Percentiles rank a stretch among this genome's conserved stretches.
These are phyloP conservation scores for Puccinia horiana DNA, from an alignment of 1,284 basidiomycete genomes.

Conservation along the genomic window DNA sequence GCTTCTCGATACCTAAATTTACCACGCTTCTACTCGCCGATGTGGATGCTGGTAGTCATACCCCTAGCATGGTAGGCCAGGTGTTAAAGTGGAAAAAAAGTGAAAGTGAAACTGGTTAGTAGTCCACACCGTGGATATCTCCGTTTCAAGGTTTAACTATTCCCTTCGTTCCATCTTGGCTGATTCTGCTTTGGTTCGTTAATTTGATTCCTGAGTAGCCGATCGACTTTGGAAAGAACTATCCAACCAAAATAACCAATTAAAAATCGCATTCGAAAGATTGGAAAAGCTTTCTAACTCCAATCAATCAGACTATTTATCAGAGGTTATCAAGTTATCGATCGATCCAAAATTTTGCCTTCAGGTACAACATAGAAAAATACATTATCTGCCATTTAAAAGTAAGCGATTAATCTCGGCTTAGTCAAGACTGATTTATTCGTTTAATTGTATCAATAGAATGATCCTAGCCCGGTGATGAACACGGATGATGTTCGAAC, in stretches of 20 bases:
- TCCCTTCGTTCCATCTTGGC: too few relatives aligned
- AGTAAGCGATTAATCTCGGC: too few relatives aligned
- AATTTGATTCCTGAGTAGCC: not conserved
- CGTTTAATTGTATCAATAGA: not conserved
- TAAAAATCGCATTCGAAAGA: conserved; percentile 24
- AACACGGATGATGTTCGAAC: conserved; percentile 5
- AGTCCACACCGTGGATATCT: too few relatives aligned
- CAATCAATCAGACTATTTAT: conserved; percentile 4
- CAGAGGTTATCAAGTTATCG: conserved; percentile 4
- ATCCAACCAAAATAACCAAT: conserved; percentile 12
- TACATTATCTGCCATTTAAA: too few relatives aligned
- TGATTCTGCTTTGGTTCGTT: not conserved
- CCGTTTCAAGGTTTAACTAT: too few relatives aligned
- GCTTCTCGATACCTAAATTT: conserved; percentile 76
- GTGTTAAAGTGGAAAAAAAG: conserved; percentile 82
- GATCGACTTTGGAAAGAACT: conserved; percentile 17
- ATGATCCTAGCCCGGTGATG: not conserved
- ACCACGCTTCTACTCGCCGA: conserved; percentile 83
- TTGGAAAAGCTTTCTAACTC: not conserved
- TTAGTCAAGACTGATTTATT: not conserved
- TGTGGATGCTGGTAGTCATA: conserved; percentile 88
- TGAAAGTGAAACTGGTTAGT: conserved; percentile 65
- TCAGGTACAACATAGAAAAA: conserved; percentile 23
- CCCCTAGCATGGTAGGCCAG: conserved; percentile 83
- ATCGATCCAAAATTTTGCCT: not conserved